Base-by-base conservation (phyloP, 1,284 basidiomycete species). In the Ustilago trichophora region DNA sequence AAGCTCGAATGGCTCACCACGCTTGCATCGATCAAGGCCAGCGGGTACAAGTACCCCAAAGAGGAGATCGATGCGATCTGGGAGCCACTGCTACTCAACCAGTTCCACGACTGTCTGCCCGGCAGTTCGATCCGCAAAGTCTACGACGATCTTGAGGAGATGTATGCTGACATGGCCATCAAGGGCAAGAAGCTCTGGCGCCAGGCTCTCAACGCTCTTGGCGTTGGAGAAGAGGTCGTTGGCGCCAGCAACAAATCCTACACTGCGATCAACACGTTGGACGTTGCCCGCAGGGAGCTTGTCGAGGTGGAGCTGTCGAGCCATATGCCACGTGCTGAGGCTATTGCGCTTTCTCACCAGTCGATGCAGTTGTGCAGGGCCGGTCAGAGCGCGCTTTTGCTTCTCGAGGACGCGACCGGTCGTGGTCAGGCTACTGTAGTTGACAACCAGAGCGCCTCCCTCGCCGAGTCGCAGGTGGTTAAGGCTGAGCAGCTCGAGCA, bases 91-190 rank as follows among this genome's bases (percentile, higher is more conserved):
- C 43, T 77, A 19, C 55, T 73, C 35, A 68, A 67, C 32, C 93
- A 96, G 85, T 82, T 82, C 62, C 82, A 82, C 50, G 70, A 83
- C 88, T 93, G 97, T 32, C 88, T 97, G 25, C 93, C 93, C 26
- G 94, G 93, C 11, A 93, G 91, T 57, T 72, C 81, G 12, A 82
- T 83, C 48, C 89, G 89, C 1, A 90, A 93, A 90, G 92, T 97
- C 7, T 98, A 98, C 82, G 90, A 94, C 7, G 95, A 98, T 77
- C 92, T 93, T 3, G 92, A 96, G 82, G 87, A 87, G 73, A 85
- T 84, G 58, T 97, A 98, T 79, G 86, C 87, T 9, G 88, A 91
- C 75, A 87, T 96, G 24, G 85, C 85, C 22, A 85, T 87, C 63
- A 87, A 88, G 37, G 89, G 90, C 36, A 83, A 87, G 43, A 80